A percentile compares a stretch with the other conserved stretches of the same genome.
Evolutionary conservation across 1,284 basidiomycete genomes (phyloP).

Genomic region (Puccinia coronata): DNA sequence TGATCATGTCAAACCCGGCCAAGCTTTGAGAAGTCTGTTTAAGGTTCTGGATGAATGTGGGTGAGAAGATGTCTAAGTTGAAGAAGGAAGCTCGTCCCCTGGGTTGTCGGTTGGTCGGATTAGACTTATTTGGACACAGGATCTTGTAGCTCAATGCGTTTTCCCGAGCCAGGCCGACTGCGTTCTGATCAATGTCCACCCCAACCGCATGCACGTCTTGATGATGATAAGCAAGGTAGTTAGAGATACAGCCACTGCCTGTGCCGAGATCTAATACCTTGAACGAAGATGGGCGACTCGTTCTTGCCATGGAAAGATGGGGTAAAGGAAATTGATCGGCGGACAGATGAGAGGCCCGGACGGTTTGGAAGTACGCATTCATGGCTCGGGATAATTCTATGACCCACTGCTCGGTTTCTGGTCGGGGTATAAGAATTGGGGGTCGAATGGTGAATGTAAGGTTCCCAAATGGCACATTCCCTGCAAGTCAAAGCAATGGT

Average conservation of each 20-base stretch:
- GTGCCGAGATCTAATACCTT: conserved; percentile 80
- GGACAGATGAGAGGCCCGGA: background rate
- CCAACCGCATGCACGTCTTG: conserved; percentile 66
- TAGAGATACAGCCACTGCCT: conserved; percentile 82
- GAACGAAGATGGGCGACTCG: conserved; percentile 30
- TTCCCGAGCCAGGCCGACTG: conserved; percentile 70
- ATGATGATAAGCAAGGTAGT: conserved; percentile 66
- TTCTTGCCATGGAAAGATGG: conserved; percentile 3
- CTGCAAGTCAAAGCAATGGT: conserved; percentile 61
- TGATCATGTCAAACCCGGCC: conserved; percentile 70
- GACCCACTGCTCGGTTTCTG: conserved; percentile 82
- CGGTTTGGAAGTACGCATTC: conserved; percentile 19
- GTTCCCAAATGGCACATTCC: conserved; percentile 82
- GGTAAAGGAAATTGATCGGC: conserved; percentile 51
- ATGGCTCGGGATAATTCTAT: conserved; percentile 52
- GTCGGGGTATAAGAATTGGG: conserved; percentile 83
- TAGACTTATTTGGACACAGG: conserved; percentile 2
- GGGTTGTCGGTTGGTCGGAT: background rate
- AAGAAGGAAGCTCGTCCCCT: conserved; percentile 56
- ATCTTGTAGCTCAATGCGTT: conserved; percentile 66
- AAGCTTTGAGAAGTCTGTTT: conserved; percentile 18
- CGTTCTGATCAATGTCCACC: conserved; percentile 71
- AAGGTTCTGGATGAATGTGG: conserved; percentile 23
- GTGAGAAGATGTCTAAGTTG: conserved; percentile 36
- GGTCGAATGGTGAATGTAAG: conserved; percentile 70